phyloP scores from a whole-genome alignment of 257 asterid genomes.

The Solanum chmielewskii region DNA sequence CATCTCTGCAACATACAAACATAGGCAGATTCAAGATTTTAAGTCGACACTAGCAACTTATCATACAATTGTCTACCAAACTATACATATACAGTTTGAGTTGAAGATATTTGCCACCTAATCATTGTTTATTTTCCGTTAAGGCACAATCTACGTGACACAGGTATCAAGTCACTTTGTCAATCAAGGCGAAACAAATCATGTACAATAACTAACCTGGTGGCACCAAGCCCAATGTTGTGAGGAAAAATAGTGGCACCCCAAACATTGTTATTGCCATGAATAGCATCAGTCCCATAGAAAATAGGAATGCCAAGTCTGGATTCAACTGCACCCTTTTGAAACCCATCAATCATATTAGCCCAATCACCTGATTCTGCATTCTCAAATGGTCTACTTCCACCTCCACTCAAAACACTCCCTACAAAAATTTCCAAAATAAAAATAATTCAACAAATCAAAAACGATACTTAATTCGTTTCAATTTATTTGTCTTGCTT shows the following conservation, averaged over 20 bases:
- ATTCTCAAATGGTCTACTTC: constrained; percentile 70
- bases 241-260: constrained; percentile 95
- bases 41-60: background rate
- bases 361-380: constrained; percentile 77
- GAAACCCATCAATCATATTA: constrained; percentile 73
- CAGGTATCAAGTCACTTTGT: background rate
- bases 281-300: constrained; percentile 87
- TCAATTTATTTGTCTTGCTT: background rate
- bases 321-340: constrained; percentile 56
- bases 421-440: constrained; percentile 26
- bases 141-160: background rate
- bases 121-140: background rate
- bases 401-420: constrained; percentile 87
- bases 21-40: background rate
- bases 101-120: background rate
- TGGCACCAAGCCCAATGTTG: constrained; percentile 88
- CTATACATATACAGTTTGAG: background rate
- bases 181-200: background rate
- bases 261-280: constrained; percentile 83
- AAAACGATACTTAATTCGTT: background rate
- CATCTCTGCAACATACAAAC: constrained; percentile 31
- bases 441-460: background rate
- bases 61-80: background rate
- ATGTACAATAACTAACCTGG: constrained; percentile 35
- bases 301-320: constrained; percentile 86